phyloP scores from a whole-genome alignment of 2,329 filamentous ascomycete species.

The Cyphellophora europaea region DNA sequence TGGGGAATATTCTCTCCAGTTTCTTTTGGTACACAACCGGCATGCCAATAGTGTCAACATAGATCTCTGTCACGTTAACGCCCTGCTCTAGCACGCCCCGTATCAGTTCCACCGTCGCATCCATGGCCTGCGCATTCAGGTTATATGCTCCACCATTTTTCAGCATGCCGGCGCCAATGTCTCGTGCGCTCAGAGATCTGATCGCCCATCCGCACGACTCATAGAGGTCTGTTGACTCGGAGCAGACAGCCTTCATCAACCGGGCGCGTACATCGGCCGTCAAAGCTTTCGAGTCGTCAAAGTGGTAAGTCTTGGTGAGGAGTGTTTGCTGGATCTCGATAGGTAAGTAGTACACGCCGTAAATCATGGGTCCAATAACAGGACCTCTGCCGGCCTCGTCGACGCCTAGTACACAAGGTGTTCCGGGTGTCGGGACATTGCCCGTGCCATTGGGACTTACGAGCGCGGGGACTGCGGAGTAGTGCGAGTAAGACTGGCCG shows the following conservation, averaged over 20 bases:
- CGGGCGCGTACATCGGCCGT: conserved; percentile 67
- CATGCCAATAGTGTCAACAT: conserved; percentile 86
- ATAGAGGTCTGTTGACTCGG: conserved; percentile 47
- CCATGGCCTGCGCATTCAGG: conserved; percentile 90
- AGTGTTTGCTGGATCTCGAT: conserved; percentile 59
- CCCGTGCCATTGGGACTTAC: conserved; percentile 39
- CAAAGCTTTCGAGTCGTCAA: conserved; percentile 91
- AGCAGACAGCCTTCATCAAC: conserved; percentile 66
- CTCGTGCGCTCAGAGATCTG: conserved; percentile 68
- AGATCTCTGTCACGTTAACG: conserved; percentile 80
- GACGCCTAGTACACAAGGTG: conserved; percentile 71
- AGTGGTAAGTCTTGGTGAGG: conserved; percentile 69
- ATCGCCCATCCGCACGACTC: conserved; percentile 74
- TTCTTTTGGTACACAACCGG: conserved; percentile 76
- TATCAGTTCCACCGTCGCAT: conserved; percentile 79
- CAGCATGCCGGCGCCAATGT: conserved; percentile 74
- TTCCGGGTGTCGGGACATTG: conserved; percentile 22
- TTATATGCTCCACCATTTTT: conserved; percentile 59
- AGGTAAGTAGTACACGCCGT: conserved; percentile 61
- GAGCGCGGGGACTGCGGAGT: conserved; percentile 56
- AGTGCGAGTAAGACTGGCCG: conserved; percentile 63
- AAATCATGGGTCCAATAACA: conserved; percentile 71
- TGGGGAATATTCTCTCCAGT: conserved; percentile 76
- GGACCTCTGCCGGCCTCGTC: conserved; percentile 92
- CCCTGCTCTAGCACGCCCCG: conserved; percentile 64